Percentiles rank a stretch among this genome's conserved stretches.
Evolutionary conservation across 2,329 filamentous ascomycete species (phyloP).

Genomic region (Alternaria conjuncta): DNA sequence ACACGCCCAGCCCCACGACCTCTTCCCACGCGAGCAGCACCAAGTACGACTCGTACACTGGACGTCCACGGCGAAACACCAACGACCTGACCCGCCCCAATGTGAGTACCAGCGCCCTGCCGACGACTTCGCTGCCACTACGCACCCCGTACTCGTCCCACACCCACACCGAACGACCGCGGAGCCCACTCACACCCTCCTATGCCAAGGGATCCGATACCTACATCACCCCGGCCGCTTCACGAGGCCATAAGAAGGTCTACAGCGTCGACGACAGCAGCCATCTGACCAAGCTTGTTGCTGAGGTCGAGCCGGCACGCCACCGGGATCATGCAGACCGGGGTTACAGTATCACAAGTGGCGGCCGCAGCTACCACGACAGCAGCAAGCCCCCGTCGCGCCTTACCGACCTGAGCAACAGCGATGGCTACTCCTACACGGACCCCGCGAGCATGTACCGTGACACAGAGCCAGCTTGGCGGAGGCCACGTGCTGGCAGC

Average conservation of each 20-base stretch:
- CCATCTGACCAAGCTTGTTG: constrained; percentile 45
- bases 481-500: constrained; percentile 53
- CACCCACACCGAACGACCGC: constrained; percentile 40
- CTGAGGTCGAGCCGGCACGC: constrained; percentile 46
- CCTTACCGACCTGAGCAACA: constrained; percentile 49
- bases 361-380: constrained; percentile 38
- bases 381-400: constrained; percentile 33
- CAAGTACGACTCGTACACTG: constrained; percentile 54
- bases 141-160: constrained; percentile 36
- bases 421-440: constrained; percentile 58
- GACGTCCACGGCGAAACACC: constrained; percentile 55
- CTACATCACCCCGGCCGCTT: constrained; percentile 47
- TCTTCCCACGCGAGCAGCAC: constrained; percentile 33
- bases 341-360: constrained; percentile 37
- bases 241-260: constrained; percentile 53
- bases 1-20: constrained; percentile 35
- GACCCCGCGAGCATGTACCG: constrained; percentile 59
- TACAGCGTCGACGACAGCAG: constrained; percentile 57
- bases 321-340: constrained; percentile 32
- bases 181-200: constrained; percentile 51
- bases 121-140: constrained; percentile 36
- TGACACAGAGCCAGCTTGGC: constrained; percentile 58
- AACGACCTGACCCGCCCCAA: constrained; percentile 47
- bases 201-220: constrained; percentile 42
- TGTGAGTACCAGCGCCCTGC: constrained; percentile 39